A percentile compares a stretch with the other conserved stretches of the same genome.
phyloP scores from a whole-genome alignment of 1,139 yeast species.

The Magnusiomyces fungicola region DNA sequence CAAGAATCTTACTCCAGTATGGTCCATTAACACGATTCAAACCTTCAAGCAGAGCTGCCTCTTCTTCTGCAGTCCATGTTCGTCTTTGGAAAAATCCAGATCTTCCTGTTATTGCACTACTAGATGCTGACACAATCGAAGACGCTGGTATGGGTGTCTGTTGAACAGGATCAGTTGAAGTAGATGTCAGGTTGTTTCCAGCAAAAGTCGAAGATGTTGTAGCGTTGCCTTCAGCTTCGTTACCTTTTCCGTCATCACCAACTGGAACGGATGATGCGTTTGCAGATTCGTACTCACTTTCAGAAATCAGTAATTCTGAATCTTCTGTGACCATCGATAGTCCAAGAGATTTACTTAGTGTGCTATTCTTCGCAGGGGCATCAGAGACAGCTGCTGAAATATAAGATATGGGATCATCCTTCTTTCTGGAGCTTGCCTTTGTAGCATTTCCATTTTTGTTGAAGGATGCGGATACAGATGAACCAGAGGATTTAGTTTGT shows the following conservation, averaged over 20 bases:
- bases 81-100: constrained; percentile 38
- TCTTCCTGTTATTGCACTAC: background rate
- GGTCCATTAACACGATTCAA: constrained; percentile 74
- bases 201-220: background rate
- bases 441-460: background rate
- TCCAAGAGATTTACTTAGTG: background rate
- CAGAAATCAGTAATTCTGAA: background rate
- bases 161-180: background rate
- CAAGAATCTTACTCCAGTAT: constrained; percentile 85
- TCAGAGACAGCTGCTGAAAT: background rate
- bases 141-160: constrained; percentile 3
- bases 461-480: background rate
- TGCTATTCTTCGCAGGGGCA: background rate
- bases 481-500: constrained; percentile 4
- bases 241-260: background rate
- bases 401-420: background rate
- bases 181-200: background rate
- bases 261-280: background rate
- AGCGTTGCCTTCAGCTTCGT: background rate
- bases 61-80: constrained; percentile 88
- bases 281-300: constrained; percentile 3
- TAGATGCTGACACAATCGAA: constrained; percentile 1
- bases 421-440: background rate
- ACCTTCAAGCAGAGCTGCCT: constrained; percentile 75
- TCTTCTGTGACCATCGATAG: background rate